Base-by-base conservation (phyloP, 805 yeast genomes). In the Ogataea populi-albae region DNA sequence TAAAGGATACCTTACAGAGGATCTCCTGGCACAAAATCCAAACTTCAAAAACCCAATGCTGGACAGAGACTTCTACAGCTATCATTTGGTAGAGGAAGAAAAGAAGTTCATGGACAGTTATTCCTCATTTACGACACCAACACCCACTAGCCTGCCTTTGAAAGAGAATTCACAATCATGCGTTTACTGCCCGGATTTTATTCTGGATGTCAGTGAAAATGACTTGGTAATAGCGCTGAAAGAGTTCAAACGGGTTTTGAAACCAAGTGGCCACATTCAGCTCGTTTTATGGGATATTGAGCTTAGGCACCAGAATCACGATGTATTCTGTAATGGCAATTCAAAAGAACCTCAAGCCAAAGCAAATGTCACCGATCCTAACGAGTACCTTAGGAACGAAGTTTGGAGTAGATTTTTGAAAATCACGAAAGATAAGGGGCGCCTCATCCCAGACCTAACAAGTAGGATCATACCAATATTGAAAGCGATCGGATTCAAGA, bases 101-200 rank as follows among this genome's bases (percentile, higher is more conserved):
- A 41, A 32, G 20, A 20, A 19, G 3, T 57, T 59, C 31, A 36
- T 59, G 33, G 20, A 37, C n/a, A 34, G 51, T 16, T 63, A 59
- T 32, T 57, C 66, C 1, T 55, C 62, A 6, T 59, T 61, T 39
- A 51, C 62, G 3, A 50, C 62, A 3, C 43, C 50, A 1, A 35
- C 54, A 4, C 36, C 53, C 14, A 29, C 47, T 4, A 24, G 31
- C 2, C 25, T 63, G 6, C 68, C 67, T 20, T 35, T 63, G 15
- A 33, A 31, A 10, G 49, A 47, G 25, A 27, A 40, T 12, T 38
- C 61, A 4, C 66, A 61, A 42, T 41, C 53, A 5, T 52, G 57
- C 19, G 30, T 63, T 3, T 35, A 43, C 23, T 47, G 52, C 34
- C 53, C 59, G 1, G 66, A 61, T 38, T 44, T 58, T 6, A 22